phyloP scores from a whole-genome alignment of 2,329 filamentous ascomycete species.

The Fusarium ambrosium region DNA sequence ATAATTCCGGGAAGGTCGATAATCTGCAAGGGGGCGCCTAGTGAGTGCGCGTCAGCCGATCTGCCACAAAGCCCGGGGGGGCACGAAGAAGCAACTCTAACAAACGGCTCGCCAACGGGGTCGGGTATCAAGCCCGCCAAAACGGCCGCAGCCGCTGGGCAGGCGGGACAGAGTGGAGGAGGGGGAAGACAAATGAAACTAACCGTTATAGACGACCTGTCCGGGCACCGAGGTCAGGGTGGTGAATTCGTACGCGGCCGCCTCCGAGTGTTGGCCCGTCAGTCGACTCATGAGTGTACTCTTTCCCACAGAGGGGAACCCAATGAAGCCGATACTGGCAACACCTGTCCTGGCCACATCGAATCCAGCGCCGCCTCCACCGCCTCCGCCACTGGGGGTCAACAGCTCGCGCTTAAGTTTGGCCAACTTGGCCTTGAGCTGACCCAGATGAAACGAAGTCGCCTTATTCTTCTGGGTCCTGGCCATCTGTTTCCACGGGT shows the following conservation, averaged over 20 bases:
- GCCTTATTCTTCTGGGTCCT: conserved; percentile 98
- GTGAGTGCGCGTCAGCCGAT: conserved; percentile 36
- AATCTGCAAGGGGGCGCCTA: conserved; percentile 93
- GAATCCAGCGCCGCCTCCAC: conserved; percentile 84
- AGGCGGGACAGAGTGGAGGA: conserved; percentile 16
- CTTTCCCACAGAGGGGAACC: conserved; percentile 98
- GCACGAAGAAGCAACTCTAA: conserved; percentile 10
- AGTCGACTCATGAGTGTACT: conserved; percentile 96
- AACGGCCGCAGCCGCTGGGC: conserved; percentile 27
- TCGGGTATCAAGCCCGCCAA: conserved; percentile 35
- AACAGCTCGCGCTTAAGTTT: conserved; percentile 97
- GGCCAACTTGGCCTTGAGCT: conserved; percentile 97
- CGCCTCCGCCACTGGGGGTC: conserved; percentile 85
- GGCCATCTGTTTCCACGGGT: conserved; percentile 77
- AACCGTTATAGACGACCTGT: conserved; percentile 93
- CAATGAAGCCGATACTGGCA: conserved; percentile 96
- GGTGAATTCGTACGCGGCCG: conserved; percentile 97
- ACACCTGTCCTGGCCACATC: conserved; percentile 98
- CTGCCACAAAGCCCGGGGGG: conserved; percentile 23
- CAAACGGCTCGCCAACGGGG: conserved; percentile 21
- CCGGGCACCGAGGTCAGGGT: conserved; percentile 97
- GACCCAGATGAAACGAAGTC: conserved; percentile 92
- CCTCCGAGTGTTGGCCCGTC: conserved; percentile 97
- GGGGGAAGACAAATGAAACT: conserved; percentile 34
- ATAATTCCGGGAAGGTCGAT: conserved; percentile 99